Evolutionary conservation across 169 alveolate genomes (phyloP), one percentile per base, ranked within the genome.

Genomic region (Cryptosporidium felis): DNA sequence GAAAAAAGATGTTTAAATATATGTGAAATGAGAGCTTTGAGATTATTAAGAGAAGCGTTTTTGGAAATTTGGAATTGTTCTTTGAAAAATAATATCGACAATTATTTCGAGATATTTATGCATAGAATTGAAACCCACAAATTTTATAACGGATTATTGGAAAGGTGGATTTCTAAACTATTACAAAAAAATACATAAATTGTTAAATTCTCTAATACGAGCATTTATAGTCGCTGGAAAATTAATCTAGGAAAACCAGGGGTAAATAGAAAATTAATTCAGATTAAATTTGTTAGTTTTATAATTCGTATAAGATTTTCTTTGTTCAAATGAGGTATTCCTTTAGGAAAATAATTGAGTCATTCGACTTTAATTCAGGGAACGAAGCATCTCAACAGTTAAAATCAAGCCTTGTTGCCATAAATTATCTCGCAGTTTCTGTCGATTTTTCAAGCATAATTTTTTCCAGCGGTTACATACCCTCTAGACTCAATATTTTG

Each of bases 381-480:
- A 45, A 30, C n/a, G 63, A 65, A 49, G 62, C 51, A 46, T 65
- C 49, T 28, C 38, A 28, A 14, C 44, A 47, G 6, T 8, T 65
- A 46, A 65, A 46, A 47, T 44, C 81, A n/a, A 65, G 45, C 26
- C 34, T 65, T 21, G 81, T 65, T 47, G 81, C 81, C 23, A 65
- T 65, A 65, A 42, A 65, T 45, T 65, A 53, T 44, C 59, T 65
- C 49, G 38, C 51, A 5, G 32, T 44, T 9, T 34, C 26, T 16
- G 28, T 53, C 28, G 85, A 74, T 36, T 40, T 51, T 14, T 74
- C 67, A 14, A 56, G 34, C 16, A 53, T 74, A 12, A 74, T 74
- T 51, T 49, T 56, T 5, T 74, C 85, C 10, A 74, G 85, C 56
- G 85, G 85, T 4, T 74, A 74, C 67, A 74, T 59, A 32, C 85